Base-by-base conservation (phyloP, 2,329 filamentous ascomycete species). In the Pseudocercospora fijiensis region DNA sequence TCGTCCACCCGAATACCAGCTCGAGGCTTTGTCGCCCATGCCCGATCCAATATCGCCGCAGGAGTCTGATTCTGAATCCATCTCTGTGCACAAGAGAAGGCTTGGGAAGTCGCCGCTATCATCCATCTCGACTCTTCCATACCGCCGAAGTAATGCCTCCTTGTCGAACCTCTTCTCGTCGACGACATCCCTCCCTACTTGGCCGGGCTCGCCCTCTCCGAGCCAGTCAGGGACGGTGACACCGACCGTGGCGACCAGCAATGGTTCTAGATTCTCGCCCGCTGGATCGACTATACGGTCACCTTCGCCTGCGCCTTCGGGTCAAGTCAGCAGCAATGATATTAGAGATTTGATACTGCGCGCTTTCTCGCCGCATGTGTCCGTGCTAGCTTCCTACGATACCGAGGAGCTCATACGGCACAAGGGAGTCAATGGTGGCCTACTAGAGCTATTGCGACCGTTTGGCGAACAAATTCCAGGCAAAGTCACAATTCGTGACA, bases 381-480 rank as follows among this genome's bases (percentile, higher is more conserved):
- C 90, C 6, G 86, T 99, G 27, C 89, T 93, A 70, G 86, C 92
- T n/a, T 96, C 94, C 13, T 81, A 85, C 16, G 94, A 98, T 74
- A 95, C 92, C 0, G 90, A 97, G 73, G 85, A 88, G 62, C 79
- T 99, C 63, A 84, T 92, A 60, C 84, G 83, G 64, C 88, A 90
- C 67, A 99, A 99, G 78, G 96, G 96, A 0, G 91, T 98, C 69
- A 82, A 86, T 43, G 84, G 87, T 51, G 93, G 94, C 0, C 82
- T 99, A 56, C 88, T 92, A 81, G 90, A 96, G 76, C 80, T 99
- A 24, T 79, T 99, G 61, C 84, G 94, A 57, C 94, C 95, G 0
- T 99, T 96, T 79, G 95, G 95, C 28, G 95, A 99, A 78, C 86
- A 84, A 16, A 85, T 98, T 0, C 86, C 89, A 57, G 95, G 95